Conservation (phyloP, 2,329 filamentous ascomycete species). For the Aspergillus texensis region DNA sequence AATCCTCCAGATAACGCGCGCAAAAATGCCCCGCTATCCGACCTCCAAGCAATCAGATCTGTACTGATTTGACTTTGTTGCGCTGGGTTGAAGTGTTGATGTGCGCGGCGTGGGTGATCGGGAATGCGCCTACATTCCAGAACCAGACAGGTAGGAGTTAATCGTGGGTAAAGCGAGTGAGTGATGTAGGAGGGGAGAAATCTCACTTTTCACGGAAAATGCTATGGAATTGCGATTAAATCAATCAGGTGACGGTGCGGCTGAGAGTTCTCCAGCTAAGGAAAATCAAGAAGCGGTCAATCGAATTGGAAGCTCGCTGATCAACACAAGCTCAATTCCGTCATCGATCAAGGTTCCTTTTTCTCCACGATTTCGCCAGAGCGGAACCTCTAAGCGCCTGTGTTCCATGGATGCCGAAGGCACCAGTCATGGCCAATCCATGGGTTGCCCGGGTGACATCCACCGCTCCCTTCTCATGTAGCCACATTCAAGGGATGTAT, state of each 20-base stretch:
- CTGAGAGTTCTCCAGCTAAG: not conserved
- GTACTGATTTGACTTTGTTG: not conserved
- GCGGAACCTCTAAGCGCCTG: conserved; percentile 1
- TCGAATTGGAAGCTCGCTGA: not conserved
- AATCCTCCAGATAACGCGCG: not conserved
- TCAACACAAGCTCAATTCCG: conserved; percentile 3
- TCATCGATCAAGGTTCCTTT: conserved; percentile 3
- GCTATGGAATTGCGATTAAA: not conserved
- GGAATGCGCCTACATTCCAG: conserved; percentile 29
- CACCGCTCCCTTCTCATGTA: not conserved
- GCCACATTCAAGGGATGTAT: not conserved
- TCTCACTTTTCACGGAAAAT: not conserved
- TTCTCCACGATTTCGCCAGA: conserved; percentile 10
- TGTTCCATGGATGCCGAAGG: conserved; percentile 15
- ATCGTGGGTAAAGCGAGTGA: not conserved
- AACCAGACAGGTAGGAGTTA: conserved; percentile 14
- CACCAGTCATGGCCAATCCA: conserved; percentile 7
- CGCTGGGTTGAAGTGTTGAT: conserved; percentile 18
- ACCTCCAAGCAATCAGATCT: not conserved
- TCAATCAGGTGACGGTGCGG: conserved; percentile 1
- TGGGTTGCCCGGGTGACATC: conserved; percentile 19
- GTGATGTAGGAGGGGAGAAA: not conserved
- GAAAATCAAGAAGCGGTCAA: conserved; percentile 3
- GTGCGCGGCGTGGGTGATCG: conserved; percentile 13
- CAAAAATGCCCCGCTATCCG: not conserved